Percentiles rank a stretch among this genome's conserved stretches.
Evolutionary conservation across 148 eudicot species (phyloP).

Genomic region (Vaccinium corymbosum): DNA sequence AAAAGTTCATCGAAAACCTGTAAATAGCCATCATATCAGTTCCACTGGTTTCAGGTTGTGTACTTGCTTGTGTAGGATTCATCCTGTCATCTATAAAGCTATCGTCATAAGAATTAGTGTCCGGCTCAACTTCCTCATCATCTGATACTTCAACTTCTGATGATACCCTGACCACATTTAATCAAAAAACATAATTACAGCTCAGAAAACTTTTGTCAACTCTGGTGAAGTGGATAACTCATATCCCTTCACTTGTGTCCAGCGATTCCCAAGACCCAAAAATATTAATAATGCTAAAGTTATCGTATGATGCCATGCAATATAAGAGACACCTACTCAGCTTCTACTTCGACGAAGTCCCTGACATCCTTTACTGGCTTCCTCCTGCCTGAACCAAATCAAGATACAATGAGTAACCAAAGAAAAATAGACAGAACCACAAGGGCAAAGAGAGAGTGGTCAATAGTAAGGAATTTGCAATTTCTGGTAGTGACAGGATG

Average conservation of each 20-base stretch:
- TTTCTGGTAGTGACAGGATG: no score
- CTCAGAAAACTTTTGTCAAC: neutral
- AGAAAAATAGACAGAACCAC: constrained; percentile 1
- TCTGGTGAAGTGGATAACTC: neutral
- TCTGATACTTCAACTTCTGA: constrained; percentile 63
- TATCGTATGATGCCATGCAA: neutral
- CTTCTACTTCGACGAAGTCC: constrained; percentile 78
- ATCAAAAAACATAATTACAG: neutral
- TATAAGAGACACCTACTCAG: constrained; percentile 63
- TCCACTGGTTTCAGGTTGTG: constrained; percentile 51
- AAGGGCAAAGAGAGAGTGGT: neutral
- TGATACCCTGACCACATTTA: constrained; percentile 55
- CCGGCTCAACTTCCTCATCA: constrained; percentile 57
- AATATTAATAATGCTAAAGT: neutral
- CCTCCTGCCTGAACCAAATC: constrained; percentile 42
- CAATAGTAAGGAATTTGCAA: no score
- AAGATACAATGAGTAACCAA: constrained; percentile 14
- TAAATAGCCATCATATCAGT: constrained; percentile 88
- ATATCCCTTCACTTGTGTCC: neutral
- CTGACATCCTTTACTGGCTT: constrained; percentile 40
- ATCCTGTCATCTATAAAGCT: constrained; percentile 83
- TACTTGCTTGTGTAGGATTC: constrained; percentile 47
- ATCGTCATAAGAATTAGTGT: constrained; percentile 56
- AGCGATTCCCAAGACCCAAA: neutral
- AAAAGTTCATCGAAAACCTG: constrained; percentile 45